Base-by-base conservation (phyloP, 139 green algal species). In the Mesotaenium endlicherianum region DNA sequence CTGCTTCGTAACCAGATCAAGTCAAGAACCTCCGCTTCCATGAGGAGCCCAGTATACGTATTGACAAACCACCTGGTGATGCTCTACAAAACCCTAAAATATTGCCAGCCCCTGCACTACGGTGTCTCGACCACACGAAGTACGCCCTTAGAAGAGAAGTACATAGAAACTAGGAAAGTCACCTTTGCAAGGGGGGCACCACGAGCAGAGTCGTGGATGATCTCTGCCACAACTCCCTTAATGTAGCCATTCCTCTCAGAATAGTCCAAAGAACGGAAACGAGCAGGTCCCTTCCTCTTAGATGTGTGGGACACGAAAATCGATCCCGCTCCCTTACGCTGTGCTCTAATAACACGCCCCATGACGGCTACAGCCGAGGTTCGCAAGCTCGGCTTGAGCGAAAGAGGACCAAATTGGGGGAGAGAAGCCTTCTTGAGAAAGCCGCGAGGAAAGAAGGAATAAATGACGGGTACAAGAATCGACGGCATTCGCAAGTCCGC, bases 301-400 rank as follows among this genome's bases (percentile, higher is more conserved):
- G 92, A 95, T 87, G 92, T 97, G 91, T 98, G 94, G 70, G 93
- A 97, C 77, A 87, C 94, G 94, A 99, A 99, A 40, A 99, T 90
- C 53, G 89, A 94, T 43, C 97, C 97, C 58, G 92, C 92, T 90
- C 97, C 97, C 93, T 99, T 99, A 94, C 97, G 94, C 95, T 98
- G 97, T 76, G 89, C 86, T 53, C 97, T 89, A 88, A 99, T 99
- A 53, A 98, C 93, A 85, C 97, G 97, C 90, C 97, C 97, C 97
- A 99, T 99, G 83, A 75, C 79, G 68, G 43, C 71, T 68, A n/a
- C n/a, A n/a, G n/a, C n/a, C n/a, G n/a, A n/a, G n/a, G n/a, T n/a
- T n/a, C n/a, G n/a, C n/a, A n/a, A n/a, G n/a, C n/a, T n/a, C n/a
- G n/a, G n/a, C n/a, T n/a, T n/a, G n/a, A n/a, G n/a, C n/a, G n/a